Base-by-base conservation (phyloP, 345 rosid genomes). In the Laguncularia racemosa region DNA sequence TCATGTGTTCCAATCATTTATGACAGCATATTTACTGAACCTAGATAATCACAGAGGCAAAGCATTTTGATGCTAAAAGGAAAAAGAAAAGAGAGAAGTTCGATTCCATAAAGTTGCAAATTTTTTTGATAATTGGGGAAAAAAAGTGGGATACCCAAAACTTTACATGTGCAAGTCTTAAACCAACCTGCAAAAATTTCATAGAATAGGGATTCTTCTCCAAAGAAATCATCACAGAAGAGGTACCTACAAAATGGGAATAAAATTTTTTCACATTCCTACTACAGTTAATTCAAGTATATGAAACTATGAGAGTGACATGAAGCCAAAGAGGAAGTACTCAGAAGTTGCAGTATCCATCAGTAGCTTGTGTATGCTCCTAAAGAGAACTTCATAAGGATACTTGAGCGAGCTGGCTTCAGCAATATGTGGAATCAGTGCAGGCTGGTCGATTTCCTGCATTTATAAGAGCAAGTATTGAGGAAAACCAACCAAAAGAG, bases 281-380 rank as follows among this genome's bases (percentile, higher is more conserved):
- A 33, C 40, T 2, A 33, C 40, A 33, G 0, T 2, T 33, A 2
- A 33, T 8, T 33, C 40, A 33, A 33, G 40, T 33, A 33, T 8
- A 33, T 33, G 6, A 23, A 33, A 33, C 40, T 33, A 33, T 33
- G 40, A 33, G 40, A 8, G 9, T 33, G 9, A 33, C 40, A 33
- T 33, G 40, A 33, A 33, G 40, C 40, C 40, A 33, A 3, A 33
- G 28, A 33, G 50, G 70, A 62, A 73, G 71, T 82, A 93, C 99
- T 93, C 99, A 21, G 99, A 93, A 71, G 99, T 93, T 57, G 99
- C 99, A 61, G 99, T 93, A 72, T 93, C 99, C 90, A 93, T 82
- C 55, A 93, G 95, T 68, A 93, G 81, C 76, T 87, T 93, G 75
- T 93, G 99, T 71, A 84, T 73, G 65, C 97, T 89, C 80, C 97